Conservation (phyloP, 176 grass and related monocot species). For the Musa troglodytarum region DNA sequence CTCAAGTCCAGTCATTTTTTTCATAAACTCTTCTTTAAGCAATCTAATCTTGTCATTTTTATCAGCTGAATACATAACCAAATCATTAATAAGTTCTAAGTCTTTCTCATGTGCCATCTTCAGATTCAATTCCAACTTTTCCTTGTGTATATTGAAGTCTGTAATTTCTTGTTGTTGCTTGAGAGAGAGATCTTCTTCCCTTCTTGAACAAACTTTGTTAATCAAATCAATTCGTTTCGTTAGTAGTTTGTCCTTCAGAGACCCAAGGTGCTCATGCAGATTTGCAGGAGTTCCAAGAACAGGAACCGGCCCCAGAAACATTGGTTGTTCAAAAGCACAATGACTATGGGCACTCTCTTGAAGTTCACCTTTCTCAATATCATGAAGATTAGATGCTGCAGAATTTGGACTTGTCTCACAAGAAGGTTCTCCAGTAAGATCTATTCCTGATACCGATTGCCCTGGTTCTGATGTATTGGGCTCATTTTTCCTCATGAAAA, state of each 20-base stretch:
- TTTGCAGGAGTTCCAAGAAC: conserved; percentile 20
- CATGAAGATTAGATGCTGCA: conserved; percentile 13
- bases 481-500: conserved; percentile 19
- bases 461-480: conserved; percentile 14
- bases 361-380: conserved; percentile 26
- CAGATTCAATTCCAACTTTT: conserved; percentile 36
- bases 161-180: conserved; percentile 44
- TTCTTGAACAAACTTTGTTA: conserved; percentile 44
- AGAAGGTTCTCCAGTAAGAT: conserved; percentile 18
- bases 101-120: conserved; percentile 32
- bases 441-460: conserved; percentile 20
- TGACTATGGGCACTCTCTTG: conserved; percentile 25
- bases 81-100: conserved; percentile 35
- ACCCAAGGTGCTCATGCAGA: conserved; percentile 11
- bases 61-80: conserved; percentile 18
- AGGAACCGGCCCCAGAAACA: conserved; percentile 19
- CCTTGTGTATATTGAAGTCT: conserved; percentile 36
- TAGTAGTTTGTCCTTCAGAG: conserved; percentile 31
- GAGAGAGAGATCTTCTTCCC: conserved; percentile 40
- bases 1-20: conserved; percentile 42
- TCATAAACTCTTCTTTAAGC: conserved; percentile 42
- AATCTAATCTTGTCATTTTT: conserved; percentile 32
- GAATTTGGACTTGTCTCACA: conserved; percentile 16
- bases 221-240: conserved; percentile 50
- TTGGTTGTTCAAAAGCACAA: conserved; percentile 15